Evolutionary conservation across 805 yeast genomes (phyloP), one percentile per base, ranked within the genome.

Genomic region (Lipomyces yamadae): DNA sequence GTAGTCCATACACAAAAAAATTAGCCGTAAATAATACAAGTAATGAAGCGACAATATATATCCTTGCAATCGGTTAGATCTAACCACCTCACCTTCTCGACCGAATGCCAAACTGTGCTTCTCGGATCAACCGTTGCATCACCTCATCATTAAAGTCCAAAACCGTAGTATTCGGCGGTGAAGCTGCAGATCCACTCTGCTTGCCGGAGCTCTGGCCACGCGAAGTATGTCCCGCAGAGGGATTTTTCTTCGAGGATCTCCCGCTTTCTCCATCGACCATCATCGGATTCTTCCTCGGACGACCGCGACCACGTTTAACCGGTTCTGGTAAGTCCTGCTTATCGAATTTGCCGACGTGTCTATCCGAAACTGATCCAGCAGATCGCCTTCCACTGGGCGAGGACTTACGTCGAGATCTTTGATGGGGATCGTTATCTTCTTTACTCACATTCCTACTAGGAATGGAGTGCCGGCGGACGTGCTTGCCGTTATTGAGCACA

Each of bases 81-180:
- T n/a, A 6, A 42, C 7, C 24, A 15, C 33, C 4, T 62, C 59
- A 62, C 13, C 70, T 70, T 33, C 70, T 60, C 18, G 71, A 63
- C 15, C 71, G 63, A 32, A 68, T 63, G 35, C 71, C 71, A 53
- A 68, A 55, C 35, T 68, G 71, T 2, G 71, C 71, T 48, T 68
- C 70, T 15, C 71, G 54, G n/a, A 68, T 68, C 30, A 68, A 39
- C 3, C 66, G 60, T 18, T 60, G 67, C 33, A 60, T 48, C 35
- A 34, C 53, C 30, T 64, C 66, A 15, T 57, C 65, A 15, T 60
- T 58, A 7, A 56, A 4, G 7, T 62, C 58, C 29, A 65, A 52
- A 5, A 56, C 57, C 11, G 55, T 29, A 11, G 30, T 52, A 32
- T 11, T 52, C 33, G 15, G 6, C 34, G 15, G 8, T 24, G 34